Base-by-base conservation (phyloP, 179 eudicot species). In the Amaranthus tricolor region DNA sequence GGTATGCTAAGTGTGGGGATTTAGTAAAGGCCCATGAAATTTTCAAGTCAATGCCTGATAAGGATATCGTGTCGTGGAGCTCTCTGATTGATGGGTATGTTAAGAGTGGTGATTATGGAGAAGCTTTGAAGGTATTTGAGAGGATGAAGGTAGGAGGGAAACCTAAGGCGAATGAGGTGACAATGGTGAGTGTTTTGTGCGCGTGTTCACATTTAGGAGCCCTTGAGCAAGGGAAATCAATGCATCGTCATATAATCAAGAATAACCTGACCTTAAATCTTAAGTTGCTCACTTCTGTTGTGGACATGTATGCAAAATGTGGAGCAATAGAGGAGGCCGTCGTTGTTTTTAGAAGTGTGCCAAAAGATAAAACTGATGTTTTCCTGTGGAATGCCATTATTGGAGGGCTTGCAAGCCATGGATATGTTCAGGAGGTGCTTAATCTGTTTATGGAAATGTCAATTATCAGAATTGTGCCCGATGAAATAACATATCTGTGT, bases 271-370 rank as follows among this genome's bases (percentile, higher is more conserved):
- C 83, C 1, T 49, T 88, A 54, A 90, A 86, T 45, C 82, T 92
- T 50, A 79, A 72, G 62, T 74, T 92, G 82, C 55, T 78, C 1
- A 92, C 97, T 48, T 85, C 95, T 5, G 87, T 88, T 11, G 85
- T 92, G 67, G 95, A 92, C 76, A 92, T 92, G 97, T 92, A 92
- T 80, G 93, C 91, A 7, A 92, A 92, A 82, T 88, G 91, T 69
- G 97, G 97, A 40, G 93, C 93, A 3, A 84, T 88, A 68, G 84
- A 85, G 43, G 85, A 86, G 74, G 97, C 93, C 4, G 56, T 87
- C 63, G 78, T n/a, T 65, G 83, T 87, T 71, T 92, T 92, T 80
- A 89, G 72, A 72, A 85, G 79, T 72, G 85, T 76, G 53, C 74
- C 83, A 4, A 66, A 64, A 73, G 53, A 75, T 56, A 85, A 75